Base-by-base conservation (phyloP, 2,329 filamentous ascomycete genomes). In the Coniella vitis region DNA sequence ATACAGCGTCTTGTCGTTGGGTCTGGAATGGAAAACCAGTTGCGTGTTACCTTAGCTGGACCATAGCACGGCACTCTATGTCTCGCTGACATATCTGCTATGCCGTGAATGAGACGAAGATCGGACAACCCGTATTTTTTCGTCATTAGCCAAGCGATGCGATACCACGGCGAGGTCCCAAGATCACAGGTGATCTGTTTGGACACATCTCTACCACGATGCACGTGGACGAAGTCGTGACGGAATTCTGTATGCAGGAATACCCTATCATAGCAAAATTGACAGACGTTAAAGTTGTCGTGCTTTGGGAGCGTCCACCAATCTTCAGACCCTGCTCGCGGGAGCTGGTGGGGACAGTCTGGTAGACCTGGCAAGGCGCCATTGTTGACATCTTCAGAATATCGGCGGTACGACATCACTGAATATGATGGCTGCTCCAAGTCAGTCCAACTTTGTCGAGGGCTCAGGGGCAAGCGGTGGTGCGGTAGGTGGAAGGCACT, bases 141-240 rank as follows among this genome's bases (percentile, higher is more conserved):
- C 2, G 83, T 90, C 54, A 95, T 74, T 3, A 90, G 74, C 81
- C 86, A 95, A 1, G 90, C 90, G 35, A 95, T 81, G 22, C 87
- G 82, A 58, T 88, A 84, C 88, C 90, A 96, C 1, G 84, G 79
- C 0, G 74, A 76, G 12, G 80, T 76, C 25, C 87, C 87, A 65
- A 96, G 88, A 55, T 90, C 84, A 67, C 91, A 97, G 39, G 76
- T 72, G 7, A 87, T 74, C 39, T 78, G 73, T 36, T 74, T 70
- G 25, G 21, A 32, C 25, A 10, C 3, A 13, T 78, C 75, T 3
- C 74, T 69, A 4, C 79, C 71, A 14, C 81, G 78, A 22, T 73
- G 73, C 32, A 79, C 78, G 3, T 75, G 74, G 10, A 82, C 69
- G 58, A 95, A 89, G 31, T 81, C 72, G 14, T 78, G 72, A 2